Evolutionary conservation across 345 rosid genomes (phyloP), one percentile per base, ranked within the genome.

Genomic region (Alliaria petiolata): DNA sequence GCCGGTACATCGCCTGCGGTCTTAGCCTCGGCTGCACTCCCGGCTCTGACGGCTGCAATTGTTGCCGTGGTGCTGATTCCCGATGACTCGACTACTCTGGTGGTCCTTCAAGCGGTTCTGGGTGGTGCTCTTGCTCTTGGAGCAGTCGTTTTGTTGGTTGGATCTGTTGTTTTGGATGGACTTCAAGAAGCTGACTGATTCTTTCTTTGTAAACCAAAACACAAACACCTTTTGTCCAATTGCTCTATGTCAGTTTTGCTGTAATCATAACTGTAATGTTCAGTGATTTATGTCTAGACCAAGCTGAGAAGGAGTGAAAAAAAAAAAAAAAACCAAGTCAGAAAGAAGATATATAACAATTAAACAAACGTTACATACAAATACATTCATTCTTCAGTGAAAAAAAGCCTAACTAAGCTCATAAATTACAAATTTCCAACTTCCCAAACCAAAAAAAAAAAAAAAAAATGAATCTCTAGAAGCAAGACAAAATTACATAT

Each of bases 161-260:
- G 95, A 8, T 86, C 98, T 11, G 77, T 86, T 69, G 82, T 93
- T 69, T 81, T 93, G 58, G 95, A 72, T 38, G 97, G 91, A 35
- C 69, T 93, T 69, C 96, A 93, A 78, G 98, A 89, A 76, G 95
- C 95, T 45, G 98, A 93, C 40, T 91, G 78, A 85, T 19, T 20
- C 11, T 30, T 40, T 34, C 55, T 39, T n/a, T 36, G 62, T 63
- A 62, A 67, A 62, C 64, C 43, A 1, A 60, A 53, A 45, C 44
- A 42, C 16, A 1, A 12, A 7, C 3, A 6, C n/a, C 39, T 20
- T 36, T 38, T 51, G 35, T 35, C 22, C 33, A 25, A n/a, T 26
- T 74, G 49, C 52, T 10, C 7, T 31, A 8, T 61, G 65, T 47
- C 65, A 58, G 49, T 57, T 56, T 56, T 69, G 65, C 39, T 69